phyloP scores from a whole-genome alignment of 257 asterid genomes.

The Solanum stenotomum region DNA sequence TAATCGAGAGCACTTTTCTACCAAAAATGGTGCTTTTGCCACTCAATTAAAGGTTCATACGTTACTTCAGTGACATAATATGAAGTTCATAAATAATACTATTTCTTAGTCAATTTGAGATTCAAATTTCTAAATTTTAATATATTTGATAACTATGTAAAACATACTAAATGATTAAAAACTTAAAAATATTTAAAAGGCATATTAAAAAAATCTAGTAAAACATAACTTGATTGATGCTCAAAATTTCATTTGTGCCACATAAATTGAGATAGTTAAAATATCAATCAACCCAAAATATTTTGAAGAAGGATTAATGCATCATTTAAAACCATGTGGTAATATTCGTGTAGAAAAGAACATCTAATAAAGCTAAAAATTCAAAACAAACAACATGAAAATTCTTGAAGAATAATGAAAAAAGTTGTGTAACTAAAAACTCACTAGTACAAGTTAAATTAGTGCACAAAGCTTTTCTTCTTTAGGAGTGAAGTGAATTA shows the following conservation, averaged over 20 bases:
- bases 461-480: not conserved
- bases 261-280: no score
- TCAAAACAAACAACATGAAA: not conserved
- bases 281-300: not conserved
- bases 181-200: no score
- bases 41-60: not conserved
- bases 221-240: no score
- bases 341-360: not conserved
- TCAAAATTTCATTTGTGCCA: not conserved
- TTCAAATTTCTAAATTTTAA: no score
- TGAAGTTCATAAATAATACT: not conserved
- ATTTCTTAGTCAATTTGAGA: no score
- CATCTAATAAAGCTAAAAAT: not conserved
- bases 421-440: not conserved
- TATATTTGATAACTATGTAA: no score
- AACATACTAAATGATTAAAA: no score
- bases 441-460: not conserved
- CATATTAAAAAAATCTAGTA: rapidly evolving
- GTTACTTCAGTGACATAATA: not conserved
- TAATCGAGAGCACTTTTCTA: not conserved
- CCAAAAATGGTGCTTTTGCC: not conserved
- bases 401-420: not conserved
- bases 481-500: not conserved
- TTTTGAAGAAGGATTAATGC: not conserved
- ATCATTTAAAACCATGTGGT: not conserved